These are phyloP conservation scores for Malus domestica DNA, from an alignment of 306 rosid species.

Conservation along the genomic window ASM211411v1 NC_041790.1:10385001-10385500, in stretches of 20 bases:
- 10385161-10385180: fast-evolving
- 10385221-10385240: slow-evolving; percentile 75
- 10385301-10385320: too few relatives aligned
- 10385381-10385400: not conserved
- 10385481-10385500: not conserved
- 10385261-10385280: slow-evolving; percentile 68
- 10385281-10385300: slow-evolving; percentile 17
- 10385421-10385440: not conserved
- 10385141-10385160: fast-evolving
- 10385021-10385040: not conserved
- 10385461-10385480: not conserved
- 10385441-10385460: not conserved
- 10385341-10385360: too few relatives aligned
- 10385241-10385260: slow-evolving; percentile 73
- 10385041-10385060: slow-evolving; percentile 65
- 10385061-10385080: slow-evolving; percentile 16
- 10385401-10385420: not conserved
- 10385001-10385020: too few relatives aligned
- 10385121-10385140: not conserved
- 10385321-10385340: too few relatives aligned
- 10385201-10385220: slow-evolving; percentile 29
- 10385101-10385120: not conserved
- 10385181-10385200: fast-evolving
- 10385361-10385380: not conserved
- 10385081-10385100: not conserved